Evolutionary conservation across 805 yeast species (phyloP).

Genomic region (Candida wancherniae): DNA sequence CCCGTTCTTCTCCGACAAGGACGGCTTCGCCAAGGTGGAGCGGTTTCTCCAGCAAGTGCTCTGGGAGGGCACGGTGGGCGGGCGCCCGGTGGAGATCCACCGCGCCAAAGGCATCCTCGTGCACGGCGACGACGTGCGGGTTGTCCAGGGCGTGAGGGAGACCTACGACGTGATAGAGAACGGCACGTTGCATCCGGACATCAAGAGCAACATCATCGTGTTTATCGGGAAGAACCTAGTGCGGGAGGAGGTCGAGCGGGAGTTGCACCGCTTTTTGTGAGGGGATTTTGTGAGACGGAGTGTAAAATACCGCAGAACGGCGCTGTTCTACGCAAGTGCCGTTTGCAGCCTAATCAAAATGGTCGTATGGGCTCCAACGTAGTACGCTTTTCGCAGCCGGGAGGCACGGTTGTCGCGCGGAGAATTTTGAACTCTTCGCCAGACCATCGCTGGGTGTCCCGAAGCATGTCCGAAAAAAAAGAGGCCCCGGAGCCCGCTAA

Average conservation of each 20-base stretch:
- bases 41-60: conserved; percentile 61
- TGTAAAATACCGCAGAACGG: too few species aligned
- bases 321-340: too few species aligned
- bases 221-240: conserved; percentile 67
- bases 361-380: too few species aligned
- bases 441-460: too few species aligned
- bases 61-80: conserved; percentile 60
- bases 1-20: conserved; percentile 36
- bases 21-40: conserved; percentile 47
- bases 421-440: too few species aligned
- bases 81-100: conserved; percentile 59
- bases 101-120: conserved; percentile 75
- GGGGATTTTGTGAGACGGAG: too few species aligned
- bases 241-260: conserved; percentile 28
- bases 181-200: conserved; percentile 31
- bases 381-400: too few species aligned
- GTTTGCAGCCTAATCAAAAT: too few species aligned
- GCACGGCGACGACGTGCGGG: conserved; percentile 38
- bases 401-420: too few species aligned
- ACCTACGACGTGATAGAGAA: conserved; percentile 74
- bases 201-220: conserved; percentile 53
- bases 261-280: conserved; percentile 18
- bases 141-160: conserved; percentile 89
- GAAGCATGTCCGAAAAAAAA: conserved; percentile 10
- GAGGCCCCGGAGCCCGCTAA: not conserved